phyloP scores from a whole-genome alignment of 2,329 filamentous ascomycete genomes.

The Verticillium nonalfalfae region DNA sequence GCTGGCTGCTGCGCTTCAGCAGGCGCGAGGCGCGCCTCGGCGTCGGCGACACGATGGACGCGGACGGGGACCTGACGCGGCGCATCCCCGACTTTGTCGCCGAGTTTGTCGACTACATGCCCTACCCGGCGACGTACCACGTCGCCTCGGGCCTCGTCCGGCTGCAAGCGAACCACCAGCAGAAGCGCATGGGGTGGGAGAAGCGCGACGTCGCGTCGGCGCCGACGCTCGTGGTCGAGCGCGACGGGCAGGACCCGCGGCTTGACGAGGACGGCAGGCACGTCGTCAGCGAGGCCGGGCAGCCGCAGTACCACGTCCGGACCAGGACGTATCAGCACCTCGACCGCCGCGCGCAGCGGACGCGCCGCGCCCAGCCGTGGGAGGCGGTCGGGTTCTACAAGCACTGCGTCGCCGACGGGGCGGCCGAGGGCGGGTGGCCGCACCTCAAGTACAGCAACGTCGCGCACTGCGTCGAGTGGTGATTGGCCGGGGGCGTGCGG shows the following conservation, averaged over 20 bases:
- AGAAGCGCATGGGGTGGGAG: constrained; percentile 1
- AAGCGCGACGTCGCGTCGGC: background rate
- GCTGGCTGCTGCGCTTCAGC: constrained; percentile 4
- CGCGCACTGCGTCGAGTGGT: background rate
- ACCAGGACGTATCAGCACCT: background rate
- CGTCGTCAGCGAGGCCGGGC: background rate
- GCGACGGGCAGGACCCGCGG: background rate
- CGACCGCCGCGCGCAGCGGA: background rate
- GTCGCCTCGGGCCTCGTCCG: constrained; percentile 7
- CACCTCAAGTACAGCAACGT: background rate
- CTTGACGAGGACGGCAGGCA: background rate
- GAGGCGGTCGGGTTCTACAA: background rate
- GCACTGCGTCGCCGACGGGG: background rate
- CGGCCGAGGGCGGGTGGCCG: background rate
- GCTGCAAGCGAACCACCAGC: background rate
- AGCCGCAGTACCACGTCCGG: background rate
- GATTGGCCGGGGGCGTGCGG: background rate
- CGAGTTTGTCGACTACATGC: constrained; percentile 9
- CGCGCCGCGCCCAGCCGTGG: background rate
- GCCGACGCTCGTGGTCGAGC: background rate
- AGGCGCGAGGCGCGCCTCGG: background rate
- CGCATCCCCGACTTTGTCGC: constrained; percentile 6
- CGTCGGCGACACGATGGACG: too few relatives aligned
- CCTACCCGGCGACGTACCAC: constrained; percentile 6
- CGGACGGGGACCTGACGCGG: background rate